Evolutionary conservation across 2,329 filamentous ascomycete species (phyloP).

Genomic region (Camillea tinctor): DNA sequence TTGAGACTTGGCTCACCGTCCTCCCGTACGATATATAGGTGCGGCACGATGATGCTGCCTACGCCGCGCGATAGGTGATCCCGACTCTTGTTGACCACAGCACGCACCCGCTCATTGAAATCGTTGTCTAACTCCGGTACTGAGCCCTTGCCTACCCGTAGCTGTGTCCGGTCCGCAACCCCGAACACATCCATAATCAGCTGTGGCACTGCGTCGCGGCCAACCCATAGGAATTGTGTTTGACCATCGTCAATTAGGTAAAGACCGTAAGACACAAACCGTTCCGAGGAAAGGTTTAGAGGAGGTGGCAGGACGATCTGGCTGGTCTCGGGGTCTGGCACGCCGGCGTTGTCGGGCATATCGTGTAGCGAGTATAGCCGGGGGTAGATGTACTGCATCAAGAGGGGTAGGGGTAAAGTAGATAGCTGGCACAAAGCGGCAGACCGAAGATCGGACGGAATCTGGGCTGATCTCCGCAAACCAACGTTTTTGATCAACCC

Average conservation of each 20-base stretch:
- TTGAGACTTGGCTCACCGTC: slow-evolving; percentile 94
- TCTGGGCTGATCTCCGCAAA: slow-evolving; percentile 87
- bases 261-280: slow-evolving; percentile 82
- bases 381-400: slow-evolving; percentile 92
- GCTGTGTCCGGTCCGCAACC: slow-evolving; percentile 73
- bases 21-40: slow-evolving; percentile 90
- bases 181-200: slow-evolving; percentile 89
- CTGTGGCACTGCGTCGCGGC: slow-evolving; percentile 87
- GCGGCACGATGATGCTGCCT: slow-evolving; percentile 88
- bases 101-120: slow-evolving; percentile 91
- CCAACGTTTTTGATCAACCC: slow-evolving; percentile 96
- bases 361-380: slow-evolving; percentile 86
- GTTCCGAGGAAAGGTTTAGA: slow-evolving; percentile 83
- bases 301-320: slow-evolving; percentile 85
- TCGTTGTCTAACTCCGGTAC: slow-evolving; percentile 89
- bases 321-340: slow-evolving; percentile 80
- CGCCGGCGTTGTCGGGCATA: slow-evolving; percentile 91
- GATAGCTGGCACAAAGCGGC: slow-evolving; percentile 93
- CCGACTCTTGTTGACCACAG: slow-evolving; percentile 86
- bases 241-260: slow-evolving; percentile 97
- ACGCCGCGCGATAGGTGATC: slow-evolving; percentile 85
- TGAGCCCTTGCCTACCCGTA: slow-evolving; percentile 88
- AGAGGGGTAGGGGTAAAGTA: slow-evolving; percentile 81
- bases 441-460: slow-evolving; percentile 89
- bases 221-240: slow-evolving; percentile 96